Conservation (phyloP, 1,139 yeast genomes). For the Candida pseudoviswanathii region DNA sequence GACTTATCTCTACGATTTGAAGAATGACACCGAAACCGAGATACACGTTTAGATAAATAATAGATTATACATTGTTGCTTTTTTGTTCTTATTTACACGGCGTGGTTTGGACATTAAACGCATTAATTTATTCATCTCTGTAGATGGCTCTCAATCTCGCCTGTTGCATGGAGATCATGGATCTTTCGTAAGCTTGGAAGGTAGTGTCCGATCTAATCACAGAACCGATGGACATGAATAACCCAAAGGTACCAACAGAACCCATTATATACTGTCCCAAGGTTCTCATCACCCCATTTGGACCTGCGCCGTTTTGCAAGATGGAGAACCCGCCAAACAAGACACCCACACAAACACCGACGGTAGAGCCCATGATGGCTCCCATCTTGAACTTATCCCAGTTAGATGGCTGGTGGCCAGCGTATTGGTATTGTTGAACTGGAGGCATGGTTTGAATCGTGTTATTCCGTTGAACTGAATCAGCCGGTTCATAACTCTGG, state of each 20-base stretch:
- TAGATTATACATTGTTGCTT: slow-evolving; percentile 3
- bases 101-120: slow-evolving; percentile 5
- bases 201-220: slow-evolving; percentile 81
- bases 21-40: slow-evolving; percentile 15
- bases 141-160: slow-evolving; percentile 37
- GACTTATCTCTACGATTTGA: slow-evolving; percentile 40
- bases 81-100: background rate
- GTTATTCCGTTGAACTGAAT: background rate
- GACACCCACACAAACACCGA: slow-evolving; percentile 95
- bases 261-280: slow-evolving; percentile 96
- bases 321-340: slow-evolving; percentile 93
- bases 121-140: slow-evolving; percentile 17
- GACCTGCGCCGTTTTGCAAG: slow-evolving; percentile 95
- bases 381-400: slow-evolving; percentile 99
- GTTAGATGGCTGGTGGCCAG: slow-evolving; percentile 80
- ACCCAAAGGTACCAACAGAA: slow-evolving; percentile 94
- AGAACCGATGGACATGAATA: slow-evolving; percentile 93
- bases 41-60: slow-evolving; percentile 14
- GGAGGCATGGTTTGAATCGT: slow-evolving; percentile 64
- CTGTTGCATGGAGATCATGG: slow-evolving; percentile 40
- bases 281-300: slow-evolving; percentile 95
- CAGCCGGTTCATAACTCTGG: background rate
- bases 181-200: slow-evolving; percentile 41
- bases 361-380: slow-evolving; percentile 92
- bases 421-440: slow-evolving; percentile 73